Conservation (phyloP, 2,329 filamentous ascomycete species). For the Fusarium circinatum region DNA sequence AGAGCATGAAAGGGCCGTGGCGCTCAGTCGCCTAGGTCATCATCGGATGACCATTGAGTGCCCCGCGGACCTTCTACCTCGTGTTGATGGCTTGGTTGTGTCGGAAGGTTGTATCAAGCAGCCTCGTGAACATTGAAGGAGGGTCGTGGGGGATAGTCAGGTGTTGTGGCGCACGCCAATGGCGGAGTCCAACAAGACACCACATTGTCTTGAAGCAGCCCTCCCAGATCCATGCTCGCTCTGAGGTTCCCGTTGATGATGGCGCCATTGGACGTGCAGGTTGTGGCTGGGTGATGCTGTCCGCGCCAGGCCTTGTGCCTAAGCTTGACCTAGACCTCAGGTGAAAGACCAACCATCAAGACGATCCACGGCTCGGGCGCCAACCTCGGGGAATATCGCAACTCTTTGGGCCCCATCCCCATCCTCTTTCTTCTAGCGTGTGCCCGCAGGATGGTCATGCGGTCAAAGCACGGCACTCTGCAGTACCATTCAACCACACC, state of each 20-base stretch:
- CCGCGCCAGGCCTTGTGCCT: slow-evolving; percentile 15
- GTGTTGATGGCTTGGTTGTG: slow-evolving; percentile 38
- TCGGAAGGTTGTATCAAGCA: slow-evolving; percentile 42
- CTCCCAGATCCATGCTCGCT: slow-evolving; percentile 15
- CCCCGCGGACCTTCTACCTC: slow-evolving; percentile 19
- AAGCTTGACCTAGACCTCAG: neutral
- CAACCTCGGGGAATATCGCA: slow-evolving; percentile 23
- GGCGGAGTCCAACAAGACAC: slow-evolving; percentile 35
- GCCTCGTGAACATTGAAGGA: slow-evolving; percentile 47
- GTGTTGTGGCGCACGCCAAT: slow-evolving; percentile 54
- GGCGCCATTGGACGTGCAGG: slow-evolving; percentile 39
- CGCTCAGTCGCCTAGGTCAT: slow-evolving; percentile 28
- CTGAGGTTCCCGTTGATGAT: slow-evolving; percentile 33
- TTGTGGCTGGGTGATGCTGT: slow-evolving; percentile 26
- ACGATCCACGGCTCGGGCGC: slow-evolving; percentile 9
- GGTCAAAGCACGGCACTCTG: slow-evolving; percentile 37
- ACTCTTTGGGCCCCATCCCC: slow-evolving; percentile 16
- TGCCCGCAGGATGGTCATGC: slow-evolving; percentile 34
- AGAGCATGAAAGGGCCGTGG: slow-evolving; percentile 50
- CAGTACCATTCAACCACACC: slow-evolving; percentile 21
- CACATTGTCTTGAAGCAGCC: slow-evolving; percentile 28
- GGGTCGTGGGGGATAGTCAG: slow-evolving; percentile 50
- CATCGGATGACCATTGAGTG: slow-evolving; percentile 37
- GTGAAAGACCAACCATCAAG: slow-evolving; percentile 3
- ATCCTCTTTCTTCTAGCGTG: slow-evolving; percentile 21